Percentiles rank a stretch among this genome's conserved stretches.
These are phyloP conservation scores for Cutaneotrichosporon sp. DNA, from an alignment of 1,284 basidiomycete species.

Conservation along the genomic window DNA sequence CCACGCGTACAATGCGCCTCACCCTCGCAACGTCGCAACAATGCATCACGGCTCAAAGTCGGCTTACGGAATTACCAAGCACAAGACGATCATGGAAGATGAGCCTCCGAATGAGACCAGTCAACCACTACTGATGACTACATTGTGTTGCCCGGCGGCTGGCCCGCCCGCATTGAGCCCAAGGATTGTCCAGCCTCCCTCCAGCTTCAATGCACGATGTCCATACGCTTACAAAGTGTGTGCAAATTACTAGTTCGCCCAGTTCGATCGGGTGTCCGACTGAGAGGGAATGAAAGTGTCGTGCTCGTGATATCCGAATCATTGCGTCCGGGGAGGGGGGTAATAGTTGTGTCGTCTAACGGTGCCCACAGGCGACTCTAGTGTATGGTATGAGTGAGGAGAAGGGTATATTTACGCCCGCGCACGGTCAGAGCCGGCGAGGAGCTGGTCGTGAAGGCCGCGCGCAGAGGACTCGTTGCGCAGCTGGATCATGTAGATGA, in stretches of 20 bases:
- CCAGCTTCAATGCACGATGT: background rate
- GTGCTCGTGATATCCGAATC: background rate
- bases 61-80: no score
- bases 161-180: no score
- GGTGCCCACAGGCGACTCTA: background rate
- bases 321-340: background rate
- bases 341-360: background rate
- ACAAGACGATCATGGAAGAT: no score
- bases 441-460: constrained; percentile 79
- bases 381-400: background rate
- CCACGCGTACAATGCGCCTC: no score
- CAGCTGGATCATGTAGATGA: constrained; percentile 96
- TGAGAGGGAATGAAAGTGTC: background rate
- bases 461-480: constrained; percentile 82
- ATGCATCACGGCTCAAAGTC: no score
- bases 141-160: no score
- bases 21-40: no score
- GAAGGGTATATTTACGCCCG: constrained; percentile 3
- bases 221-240: background rate
- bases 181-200: background rate
- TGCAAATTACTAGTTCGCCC: background rate
- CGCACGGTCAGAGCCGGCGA: constrained; percentile 78
- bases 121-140: no score
- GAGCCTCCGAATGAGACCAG: no score
- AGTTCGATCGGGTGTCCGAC: background rate